These are phyloP conservation scores for Lactuca saligna DNA, from an alignment of 129 eudicot species.

Conservation along the genomic window DNA sequence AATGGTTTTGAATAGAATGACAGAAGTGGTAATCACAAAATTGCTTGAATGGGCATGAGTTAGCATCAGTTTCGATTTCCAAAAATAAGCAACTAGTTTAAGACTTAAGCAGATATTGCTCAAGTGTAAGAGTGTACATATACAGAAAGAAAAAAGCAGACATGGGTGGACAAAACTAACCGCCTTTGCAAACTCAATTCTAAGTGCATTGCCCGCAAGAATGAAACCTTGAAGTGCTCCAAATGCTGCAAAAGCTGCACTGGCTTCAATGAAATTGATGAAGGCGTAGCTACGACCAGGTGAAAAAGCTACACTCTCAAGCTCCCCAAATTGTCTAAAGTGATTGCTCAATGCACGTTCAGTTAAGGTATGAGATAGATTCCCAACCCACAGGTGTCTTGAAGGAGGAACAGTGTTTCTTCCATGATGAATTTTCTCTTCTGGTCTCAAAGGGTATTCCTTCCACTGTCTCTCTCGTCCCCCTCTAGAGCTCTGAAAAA, in stretches of 20 bases:
- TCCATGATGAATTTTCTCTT: conserved; percentile 62
- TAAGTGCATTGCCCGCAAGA: conserved; percentile 85
- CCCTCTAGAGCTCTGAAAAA: conserved; percentile 63
- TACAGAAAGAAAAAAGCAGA: conserved; percentile 37
- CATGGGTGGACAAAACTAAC: conserved; percentile 84
- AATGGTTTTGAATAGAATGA: conserved; percentile 6
- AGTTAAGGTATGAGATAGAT: conserved; percentile 52
- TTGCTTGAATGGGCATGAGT: conserved; percentile 5
- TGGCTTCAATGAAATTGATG: conserved; percentile 63
- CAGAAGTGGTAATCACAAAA: conserved; percentile 1
- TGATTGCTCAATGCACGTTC: conserved; percentile 55
- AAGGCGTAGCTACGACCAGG: conserved; percentile 94
- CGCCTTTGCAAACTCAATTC: conserved; percentile 97
- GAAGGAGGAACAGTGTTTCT: conserved; percentile 75
- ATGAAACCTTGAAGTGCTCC: conserved; percentile 81
- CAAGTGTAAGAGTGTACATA: conserved; percentile 22
- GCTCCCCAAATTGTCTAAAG: conserved; percentile 72
- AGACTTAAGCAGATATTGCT: conserved; percentile 15
- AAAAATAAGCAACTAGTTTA: conserved; percentile 4
- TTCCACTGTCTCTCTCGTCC: conserved; percentile 61
- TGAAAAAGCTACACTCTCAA: conserved; percentile 77
- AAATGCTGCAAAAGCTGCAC: conserved; percentile 73
- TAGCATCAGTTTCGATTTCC: conserved; percentile 14
- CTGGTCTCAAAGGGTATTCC: conserved; percentile 63
- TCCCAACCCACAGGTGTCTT: conserved; percentile 95